Evolutionary conservation across 2,329 filamentous ascomycete species (phyloP).

Genomic region (Paracoccidioides lutzii): DNA sequence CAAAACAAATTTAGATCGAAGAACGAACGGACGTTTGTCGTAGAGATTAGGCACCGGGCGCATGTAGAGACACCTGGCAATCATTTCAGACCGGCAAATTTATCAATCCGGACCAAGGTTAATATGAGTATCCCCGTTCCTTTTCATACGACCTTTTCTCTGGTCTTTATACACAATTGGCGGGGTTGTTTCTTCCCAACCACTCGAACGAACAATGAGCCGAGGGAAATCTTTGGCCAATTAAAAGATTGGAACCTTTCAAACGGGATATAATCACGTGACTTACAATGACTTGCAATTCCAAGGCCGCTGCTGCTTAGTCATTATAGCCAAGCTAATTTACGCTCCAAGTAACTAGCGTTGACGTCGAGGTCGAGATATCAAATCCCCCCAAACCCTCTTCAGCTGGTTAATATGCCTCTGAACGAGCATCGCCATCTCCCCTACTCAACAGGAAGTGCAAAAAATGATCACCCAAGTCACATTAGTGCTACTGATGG

Average conservation of each 20-base stretch:
- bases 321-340: neutral
- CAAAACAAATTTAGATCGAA: neutral
- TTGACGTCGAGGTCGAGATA: neutral
- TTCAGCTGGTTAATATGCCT: slow-evolving; percentile 10
- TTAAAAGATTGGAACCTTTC: neutral
- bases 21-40: neutral
- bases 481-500: slow-evolving; percentile 24
- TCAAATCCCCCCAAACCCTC: neutral
- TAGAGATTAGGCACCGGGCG: neutral
- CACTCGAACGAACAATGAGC: neutral
- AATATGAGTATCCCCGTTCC: neutral
- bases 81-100: neutral
- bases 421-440: slow-evolving; percentile 13
- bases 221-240: neutral
- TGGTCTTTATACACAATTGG: neutral
- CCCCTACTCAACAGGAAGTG: slow-evolving; percentile 8
- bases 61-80: neutral
- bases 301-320: neutral
- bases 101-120: neutral
- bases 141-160: neutral
- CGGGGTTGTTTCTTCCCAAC: neutral
- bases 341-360: neutral
- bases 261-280: no score
- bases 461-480: slow-evolving; percentile 14
- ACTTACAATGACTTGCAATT: no score